Base-by-base conservation (phyloP, 306 rosid genomes). In the Cucurbita moschata region DNA sequence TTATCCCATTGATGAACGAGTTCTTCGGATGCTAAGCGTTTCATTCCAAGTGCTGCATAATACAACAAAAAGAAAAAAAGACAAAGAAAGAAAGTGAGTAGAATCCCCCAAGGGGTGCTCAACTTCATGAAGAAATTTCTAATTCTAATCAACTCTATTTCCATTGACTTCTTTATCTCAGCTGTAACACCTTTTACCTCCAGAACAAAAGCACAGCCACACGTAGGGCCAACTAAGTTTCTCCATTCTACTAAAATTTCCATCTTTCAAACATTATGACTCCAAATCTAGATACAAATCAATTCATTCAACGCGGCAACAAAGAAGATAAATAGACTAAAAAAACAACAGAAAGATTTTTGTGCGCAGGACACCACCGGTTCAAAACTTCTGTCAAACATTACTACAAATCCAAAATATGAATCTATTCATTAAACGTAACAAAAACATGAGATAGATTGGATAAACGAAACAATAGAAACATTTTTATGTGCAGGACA, bases 1-100 rank as follows among this genome's bases (percentile, higher is more conserved):
- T 81, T 89, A 81, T 94, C 99, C 96, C 87, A 87, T 53, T 89
- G 96, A 49, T 84, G 84, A 82, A 79, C 84, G 77, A 91, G 83
- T 75, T 90, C 99, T 63, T 94, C 97, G 5, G 97, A 88, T 64
- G 97, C 99, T 83, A 94, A 74, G 57, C 99, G 84, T 77, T 94
- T 94, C 71, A 88, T 89, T 80, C 99, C 96, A 77, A 82, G 88
- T 43, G 91, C 99, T 94, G 84, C 70, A 79, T 52, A 77, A 7
- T 77, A 77, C 75, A 75, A 65, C 35, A 30, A 30, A 3, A 75
- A 71, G 52, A 71, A 65, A 56, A 61, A 15, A 38, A 59, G 14
- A 30, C 10, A 65, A 69, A 77, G 77, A 47, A 49, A 30, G 46
- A 26, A 15, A 21, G 63, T 47, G 39, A 68, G 57, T 68, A 39